Conservation (phyloP, 306 rosid genomes). For the Sophora flavescens region DNA sequence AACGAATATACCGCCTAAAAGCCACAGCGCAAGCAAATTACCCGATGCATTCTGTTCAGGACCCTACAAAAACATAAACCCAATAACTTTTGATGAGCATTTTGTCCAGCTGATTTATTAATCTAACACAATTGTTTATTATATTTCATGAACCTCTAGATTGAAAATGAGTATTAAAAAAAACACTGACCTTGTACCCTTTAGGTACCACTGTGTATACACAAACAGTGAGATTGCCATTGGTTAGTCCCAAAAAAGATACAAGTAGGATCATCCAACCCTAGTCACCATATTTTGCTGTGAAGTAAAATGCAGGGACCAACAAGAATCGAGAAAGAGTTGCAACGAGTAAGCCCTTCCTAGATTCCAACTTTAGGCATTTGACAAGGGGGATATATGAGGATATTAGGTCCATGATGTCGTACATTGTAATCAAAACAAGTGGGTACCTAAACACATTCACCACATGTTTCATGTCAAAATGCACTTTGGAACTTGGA, state of each 20-base stretch:
- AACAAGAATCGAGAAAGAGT: no score
- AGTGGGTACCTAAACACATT: slow-evolving; percentile 68
- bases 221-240: slow-evolving; percentile 83
- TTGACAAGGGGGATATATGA: slow-evolving; percentile 70
- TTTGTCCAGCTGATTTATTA: neutral
- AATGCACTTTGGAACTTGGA: neutral
- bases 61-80: slow-evolving; percentile 54
- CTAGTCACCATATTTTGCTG: slow-evolving; percentile 63
- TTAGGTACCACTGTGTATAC: slow-evolving; percentile 71
- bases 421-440: slow-evolving; percentile 71
- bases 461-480: neutral
- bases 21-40: slow-evolving; percentile 72
- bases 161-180: neutral
- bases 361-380: slow-evolving; percentile 37
- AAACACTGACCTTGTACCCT: slow-evolving; percentile 66
- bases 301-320: no score
- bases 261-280: slow-evolving; percentile 86
- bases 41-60: slow-evolving; percentile 96
- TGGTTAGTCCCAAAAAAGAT: slow-evolving; percentile 69
- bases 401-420: slow-evolving; percentile 59
- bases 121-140: neutral
- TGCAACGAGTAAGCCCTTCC: no score
- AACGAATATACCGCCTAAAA: slow-evolving; percentile 63
- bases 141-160: no score
- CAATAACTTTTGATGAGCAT: neutral